Percentiles rank a stretch among this genome's conserved stretches.
Conservation (phyloP, 306 rosid species). For the Medicago arabica region DNA sequence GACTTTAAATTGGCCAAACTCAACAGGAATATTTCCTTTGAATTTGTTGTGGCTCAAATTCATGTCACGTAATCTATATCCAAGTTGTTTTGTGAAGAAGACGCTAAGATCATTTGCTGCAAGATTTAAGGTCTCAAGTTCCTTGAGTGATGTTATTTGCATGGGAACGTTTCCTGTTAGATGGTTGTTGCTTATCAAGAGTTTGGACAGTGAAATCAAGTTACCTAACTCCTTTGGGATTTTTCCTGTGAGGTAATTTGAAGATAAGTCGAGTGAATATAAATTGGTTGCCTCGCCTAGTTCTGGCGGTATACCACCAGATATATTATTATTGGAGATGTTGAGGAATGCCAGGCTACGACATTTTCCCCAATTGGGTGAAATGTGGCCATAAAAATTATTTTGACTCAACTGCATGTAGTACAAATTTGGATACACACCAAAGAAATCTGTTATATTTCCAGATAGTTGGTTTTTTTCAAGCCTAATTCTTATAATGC, state of each 20-base stretch:
- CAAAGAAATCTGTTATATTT: slow-evolving; percentile 41
- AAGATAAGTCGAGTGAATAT: slow-evolving; percentile 32
- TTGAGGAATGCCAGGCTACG: neutral
- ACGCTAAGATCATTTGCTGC: slow-evolving; percentile 29
- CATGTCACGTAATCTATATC: neutral
- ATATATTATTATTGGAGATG: slow-evolving; percentile 24
- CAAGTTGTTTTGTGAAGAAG: slow-evolving; percentile 19
- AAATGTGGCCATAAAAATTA: slow-evolving; percentile 38
- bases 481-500: slow-evolving; percentile 31
- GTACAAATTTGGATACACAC: slow-evolving; percentile 33
- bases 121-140: neutral
- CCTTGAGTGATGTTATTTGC: neutral
- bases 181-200: neutral
- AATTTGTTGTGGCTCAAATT: slow-evolving; percentile 39
- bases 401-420: slow-evolving; percentile 38
- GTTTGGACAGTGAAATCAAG: neutral
- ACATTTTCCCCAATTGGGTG: slow-evolving; percentile 37
- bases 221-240: slow-evolving; percentile 44
- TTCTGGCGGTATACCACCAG: slow-evolving; percentile 38
- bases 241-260: slow-evolving; percentile 36
- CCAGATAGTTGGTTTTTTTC: slow-evolving; percentile 37
- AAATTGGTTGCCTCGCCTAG: slow-evolving; percentile 37
- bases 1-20: slow-evolving; percentile 19
- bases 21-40: neutral
- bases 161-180: slow-evolving; percentile 18